Conservation (phyloP, 2,329 filamentous ascomycete genomes). For the Colletotrichum sp. region DNA sequence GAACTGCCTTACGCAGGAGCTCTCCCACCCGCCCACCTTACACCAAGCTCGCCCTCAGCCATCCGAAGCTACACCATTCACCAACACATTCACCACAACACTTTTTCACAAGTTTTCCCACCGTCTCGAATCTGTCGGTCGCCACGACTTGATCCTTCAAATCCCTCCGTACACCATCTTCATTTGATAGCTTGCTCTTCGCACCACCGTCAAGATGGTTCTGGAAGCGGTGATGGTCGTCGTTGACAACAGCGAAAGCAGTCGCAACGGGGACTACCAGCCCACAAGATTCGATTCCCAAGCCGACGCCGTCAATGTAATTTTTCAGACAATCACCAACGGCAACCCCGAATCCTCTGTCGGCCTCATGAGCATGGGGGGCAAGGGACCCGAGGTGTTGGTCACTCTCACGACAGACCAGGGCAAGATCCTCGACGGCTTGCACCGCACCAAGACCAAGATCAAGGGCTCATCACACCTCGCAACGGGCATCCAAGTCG, state of each 20-base stretch:
- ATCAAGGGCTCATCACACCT: slow-evolving; percentile 89
- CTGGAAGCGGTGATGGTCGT: slow-evolving; percentile 99
- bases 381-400: slow-evolving; percentile 94
- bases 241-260: slow-evolving; percentile 99
- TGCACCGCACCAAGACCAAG: slow-evolving; percentile 89
- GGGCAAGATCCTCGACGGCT: slow-evolving; percentile 90
- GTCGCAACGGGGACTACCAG: slow-evolving; percentile 91
- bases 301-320: slow-evolving; percentile 90
- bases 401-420: slow-evolving; percentile 96
- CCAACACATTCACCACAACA: not conserved
- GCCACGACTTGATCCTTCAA: not conserved
- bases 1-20: slow-evolving; percentile 48
- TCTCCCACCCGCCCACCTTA: slow-evolving; percentile 13
- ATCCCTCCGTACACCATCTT: not conserved
- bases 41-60: slow-evolving; percentile 29
- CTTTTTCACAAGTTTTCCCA: not conserved
- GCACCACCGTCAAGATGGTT: slow-evolving; percentile 75
- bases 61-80: slow-evolving; percentile 17
- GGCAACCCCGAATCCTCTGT: slow-evolving; percentile 97
- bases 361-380: slow-evolving; percentile 98
- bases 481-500: slow-evolving; percentile 93
- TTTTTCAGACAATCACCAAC: slow-evolving; percentile 95
- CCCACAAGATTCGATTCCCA: slow-evolving; percentile 97
- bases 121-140: not conserved
- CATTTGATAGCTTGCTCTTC: not conserved